A percentile compares a stretch with the other conserved stretches of the same genome.
Conservation (phyloP, 768 basidiomycete species). For the Lentinula guzmanii region DNA sequence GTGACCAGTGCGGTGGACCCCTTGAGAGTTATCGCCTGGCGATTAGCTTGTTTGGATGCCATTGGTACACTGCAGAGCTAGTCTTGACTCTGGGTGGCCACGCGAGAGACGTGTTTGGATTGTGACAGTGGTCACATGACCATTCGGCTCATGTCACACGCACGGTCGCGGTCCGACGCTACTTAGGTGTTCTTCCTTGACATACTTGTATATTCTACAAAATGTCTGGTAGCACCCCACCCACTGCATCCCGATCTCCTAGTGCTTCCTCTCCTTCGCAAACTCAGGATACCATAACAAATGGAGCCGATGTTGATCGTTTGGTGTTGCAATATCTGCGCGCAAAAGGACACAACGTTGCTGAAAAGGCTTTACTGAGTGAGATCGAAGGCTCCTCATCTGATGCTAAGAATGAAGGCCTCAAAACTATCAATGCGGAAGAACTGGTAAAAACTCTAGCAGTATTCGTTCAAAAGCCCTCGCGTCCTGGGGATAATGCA, state of each 20-base stretch:
- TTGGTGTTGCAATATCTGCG: slow-evolving; percentile 44
- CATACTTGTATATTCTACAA: neutral
- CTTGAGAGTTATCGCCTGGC: slow-evolving; percentile 88
- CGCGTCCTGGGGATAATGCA: slow-evolving; percentile 62
- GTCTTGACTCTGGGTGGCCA: neutral
- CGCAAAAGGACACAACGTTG: slow-evolving; percentile 37
- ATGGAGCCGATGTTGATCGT: slow-evolving; percentile 32
- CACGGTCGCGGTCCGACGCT: neutral
- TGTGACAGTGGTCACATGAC: slow-evolving; percentile 5
- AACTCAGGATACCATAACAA: slow-evolving; percentile 27
- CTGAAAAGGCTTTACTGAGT: slow-evolving; percentile 43
- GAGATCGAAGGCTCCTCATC: slow-evolving; percentile 36
- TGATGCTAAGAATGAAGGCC: slow-evolving; percentile 35
- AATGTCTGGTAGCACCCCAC: slow-evolving; percentile 47
- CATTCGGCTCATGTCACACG: neutral
- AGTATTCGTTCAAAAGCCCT: slow-evolving; percentile 64
- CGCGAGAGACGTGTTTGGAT: neutral
- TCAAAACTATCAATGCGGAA: slow-evolving; percentile 32
- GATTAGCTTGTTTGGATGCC: slow-evolving; percentile 40
- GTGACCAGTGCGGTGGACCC: slow-evolving; percentile 92
- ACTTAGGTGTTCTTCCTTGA: neutral
- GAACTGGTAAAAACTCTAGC: slow-evolving; percentile 53
- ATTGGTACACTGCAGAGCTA: neutral
- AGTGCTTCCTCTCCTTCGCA: slow-evolving; percentile 37
- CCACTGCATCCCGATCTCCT: slow-evolving; percentile 45